phyloP scores from a whole-genome alignment of 192 early-diverging fungal species.

The Pilaira anomala region DNA sequence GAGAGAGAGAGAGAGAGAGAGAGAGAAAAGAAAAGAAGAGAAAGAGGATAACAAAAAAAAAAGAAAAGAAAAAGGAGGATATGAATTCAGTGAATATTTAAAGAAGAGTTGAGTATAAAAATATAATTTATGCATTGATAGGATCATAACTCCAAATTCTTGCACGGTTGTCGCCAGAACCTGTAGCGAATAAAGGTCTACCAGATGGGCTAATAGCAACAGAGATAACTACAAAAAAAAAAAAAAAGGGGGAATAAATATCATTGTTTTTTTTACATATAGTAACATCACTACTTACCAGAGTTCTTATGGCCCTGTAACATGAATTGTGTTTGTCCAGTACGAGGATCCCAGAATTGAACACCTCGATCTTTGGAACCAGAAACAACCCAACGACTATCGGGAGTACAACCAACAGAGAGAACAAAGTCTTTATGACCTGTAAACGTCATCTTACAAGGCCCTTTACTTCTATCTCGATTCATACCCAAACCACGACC shows the following conservation, averaged over 20 bases:
- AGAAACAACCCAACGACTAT: conserved; percentile 87
- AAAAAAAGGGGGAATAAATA: background rate
- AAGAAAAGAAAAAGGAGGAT: too few relatives aligned
- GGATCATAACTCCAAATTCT: conserved; percentile 87
- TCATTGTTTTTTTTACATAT: too few relatives aligned
- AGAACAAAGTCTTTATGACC: conserved; percentile 91
- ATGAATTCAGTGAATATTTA: too few relatives aligned
- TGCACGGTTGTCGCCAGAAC: conserved; percentile 92
- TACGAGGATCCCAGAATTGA: conserved; percentile 89
- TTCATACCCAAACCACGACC: conserved; percentile 23
- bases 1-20: too few relatives aligned
- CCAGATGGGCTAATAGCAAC: conserved; percentile 80
- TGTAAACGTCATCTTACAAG: conserved; percentile 47
- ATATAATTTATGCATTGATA: background rate
- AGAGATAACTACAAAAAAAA: conserved; percentile 71
- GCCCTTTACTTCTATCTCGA: conserved; percentile 21
- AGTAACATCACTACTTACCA: too few relatives aligned
- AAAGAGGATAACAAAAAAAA: too few relatives aligned
- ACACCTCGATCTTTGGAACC: conserved; percentile 91
- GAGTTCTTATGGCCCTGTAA: conserved; percentile 98
- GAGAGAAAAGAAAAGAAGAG: too few relatives aligned
- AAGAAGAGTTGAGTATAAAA: background rate
- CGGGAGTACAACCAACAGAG: conserved; percentile 83
- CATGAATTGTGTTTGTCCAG: conserved; percentile 71
- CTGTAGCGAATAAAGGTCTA: conserved; percentile 89